phyloP scores from a whole-genome alignment of 129 eudicot species.

The Artemisia annua region DNA sequence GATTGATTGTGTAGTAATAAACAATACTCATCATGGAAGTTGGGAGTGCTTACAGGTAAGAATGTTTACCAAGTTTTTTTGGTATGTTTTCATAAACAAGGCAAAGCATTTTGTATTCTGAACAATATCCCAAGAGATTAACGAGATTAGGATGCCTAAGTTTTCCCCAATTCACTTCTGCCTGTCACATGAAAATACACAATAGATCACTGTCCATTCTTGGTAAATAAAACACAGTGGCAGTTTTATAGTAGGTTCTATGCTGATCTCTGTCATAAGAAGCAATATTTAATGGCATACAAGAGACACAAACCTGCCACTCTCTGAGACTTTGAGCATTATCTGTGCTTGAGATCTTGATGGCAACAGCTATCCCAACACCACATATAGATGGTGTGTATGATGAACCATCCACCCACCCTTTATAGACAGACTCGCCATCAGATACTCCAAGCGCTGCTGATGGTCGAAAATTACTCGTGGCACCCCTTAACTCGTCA shows the following conservation, averaged over 20 bases:
- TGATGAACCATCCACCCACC: conserved; percentile 22
- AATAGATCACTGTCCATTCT: conserved; percentile 4
- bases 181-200: conserved; percentile 9
- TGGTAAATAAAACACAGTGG: not conserved
- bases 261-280: not conserved
- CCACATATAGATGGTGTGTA: conserved; percentile 24
- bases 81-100: conserved; percentile 29
- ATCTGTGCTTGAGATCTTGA: conserved; percentile 23
- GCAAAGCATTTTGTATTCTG: conserved; percentile 19
- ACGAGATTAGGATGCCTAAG: conserved; percentile 27
- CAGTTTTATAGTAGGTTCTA: not conserved
- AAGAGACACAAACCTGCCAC: conserved; percentile 26
- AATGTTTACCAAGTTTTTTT: conserved; percentile 12
- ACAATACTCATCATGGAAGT: too few relatives aligned
- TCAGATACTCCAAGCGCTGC: conserved; percentile 24
- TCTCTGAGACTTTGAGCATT: conserved; percentile 19
- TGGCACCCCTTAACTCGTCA: conserved; percentile 19
- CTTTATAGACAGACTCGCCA: conserved; percentile 23
- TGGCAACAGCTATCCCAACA: conserved; percentile 15
- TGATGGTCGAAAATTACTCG: conserved; percentile 26
- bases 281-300: not conserved
- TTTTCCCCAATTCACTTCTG: conserved; percentile 24
- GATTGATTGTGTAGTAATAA: too few relatives aligned
- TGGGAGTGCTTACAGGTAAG: conserved; percentile 7
- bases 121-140: conserved; percentile 30